These are phyloP conservation scores for Astrothelium macrocarpum DNA, from an alignment of 495 filamentous ascomycete genomes.

Conservation along the genomic window DNA sequence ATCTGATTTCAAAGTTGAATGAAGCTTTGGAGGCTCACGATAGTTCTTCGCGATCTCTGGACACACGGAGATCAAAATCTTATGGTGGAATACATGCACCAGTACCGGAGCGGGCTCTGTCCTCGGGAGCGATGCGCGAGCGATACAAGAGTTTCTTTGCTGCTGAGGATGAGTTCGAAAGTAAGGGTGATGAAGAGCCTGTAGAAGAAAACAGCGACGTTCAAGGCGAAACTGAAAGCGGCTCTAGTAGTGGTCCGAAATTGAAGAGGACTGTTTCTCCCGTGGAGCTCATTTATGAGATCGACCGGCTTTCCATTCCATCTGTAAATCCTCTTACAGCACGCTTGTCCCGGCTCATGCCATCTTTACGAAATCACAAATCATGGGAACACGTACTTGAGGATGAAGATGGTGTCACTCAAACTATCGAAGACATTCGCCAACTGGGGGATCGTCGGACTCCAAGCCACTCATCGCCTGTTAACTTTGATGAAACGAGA, in stretches of 20 bases:
- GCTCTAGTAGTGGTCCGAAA: background rate
- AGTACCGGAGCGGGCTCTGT: slow-evolving; percentile 21
- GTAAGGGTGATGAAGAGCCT: background rate
- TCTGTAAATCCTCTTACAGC: slow-evolving; percentile 29
- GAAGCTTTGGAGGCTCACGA: slow-evolving; percentile 24
- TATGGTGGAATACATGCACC: slow-evolving; percentile 22
- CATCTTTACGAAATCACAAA: slow-evolving; percentile 23
- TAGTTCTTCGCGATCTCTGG: slow-evolving; percentile 22
- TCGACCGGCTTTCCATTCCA: slow-evolving; percentile 32
- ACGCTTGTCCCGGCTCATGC: slow-evolving; percentile 28
- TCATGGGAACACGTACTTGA: slow-evolving; percentile 19
- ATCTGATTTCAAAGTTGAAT: slow-evolving; percentile 30
- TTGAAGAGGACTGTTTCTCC: slow-evolving; percentile 24
- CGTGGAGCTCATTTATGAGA: slow-evolving; percentile 26
- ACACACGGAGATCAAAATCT: slow-evolving; percentile 17
- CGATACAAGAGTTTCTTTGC: slow-evolving; percentile 33
- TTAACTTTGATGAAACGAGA: background rate
- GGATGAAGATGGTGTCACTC: slow-evolving; percentile 18
- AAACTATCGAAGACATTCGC: slow-evolving; percentile 22
- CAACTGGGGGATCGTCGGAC: slow-evolving; percentile 18
- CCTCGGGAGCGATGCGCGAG: slow-evolving; percentile 25
- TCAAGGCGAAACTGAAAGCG: background rate
- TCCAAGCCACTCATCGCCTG: background rate
- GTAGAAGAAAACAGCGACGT: background rate
- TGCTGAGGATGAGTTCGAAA: slow-evolving; percentile 23